A percentile compares a stretch with the other conserved stretches of the same genome.
phyloP scores from a whole-genome alignment of 169 alveolate genomes.

The Eimeria praecox region DNA sequence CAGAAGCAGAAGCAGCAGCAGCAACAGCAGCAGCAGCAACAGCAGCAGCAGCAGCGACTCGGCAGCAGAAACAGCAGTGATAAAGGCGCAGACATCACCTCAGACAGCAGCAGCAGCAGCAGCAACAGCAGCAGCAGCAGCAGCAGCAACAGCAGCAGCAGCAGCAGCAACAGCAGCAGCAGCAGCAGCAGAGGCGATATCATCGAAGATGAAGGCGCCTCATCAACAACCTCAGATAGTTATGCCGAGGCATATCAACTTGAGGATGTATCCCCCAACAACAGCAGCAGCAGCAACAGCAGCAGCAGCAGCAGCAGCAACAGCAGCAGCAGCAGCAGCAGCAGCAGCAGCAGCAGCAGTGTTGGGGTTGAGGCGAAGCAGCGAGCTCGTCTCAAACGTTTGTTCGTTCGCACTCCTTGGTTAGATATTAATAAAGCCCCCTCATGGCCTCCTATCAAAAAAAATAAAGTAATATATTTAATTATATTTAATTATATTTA shows the following conservation, averaged over 20 bases:
- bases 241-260: too few species aligned
- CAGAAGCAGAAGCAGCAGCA: background rate
- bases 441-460: conserved; percentile 77
- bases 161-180: conserved; percentile 60
- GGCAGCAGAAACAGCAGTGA: conserved; percentile 6
- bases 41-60: conserved; percentile 10
- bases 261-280: too few species aligned
- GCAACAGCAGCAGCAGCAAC: background rate
- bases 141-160: conserved; percentile 28
- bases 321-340: conserved; percentile 65
- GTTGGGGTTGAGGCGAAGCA: conserved; percentile 28
- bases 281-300: background rate
- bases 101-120: background rate
- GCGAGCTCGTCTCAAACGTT: conserved; percentile 45
- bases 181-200: conserved; percentile 68
- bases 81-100: background rate
- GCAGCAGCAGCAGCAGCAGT: conserved; percentile 26
- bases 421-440: conserved; percentile 76
- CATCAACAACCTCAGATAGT: too few species aligned
- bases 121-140: background rate
- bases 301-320: conserved; percentile 55
- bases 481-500: too few species aligned
- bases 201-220: too few species aligned
- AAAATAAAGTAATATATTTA: background rate
- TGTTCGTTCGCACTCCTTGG: conserved; percentile 55